Evolutionary conservation across 177 flowering plant species (phyloP), one percentile per base, ranked within the genome.

Genomic region (Vitis hybrid): DNA sequence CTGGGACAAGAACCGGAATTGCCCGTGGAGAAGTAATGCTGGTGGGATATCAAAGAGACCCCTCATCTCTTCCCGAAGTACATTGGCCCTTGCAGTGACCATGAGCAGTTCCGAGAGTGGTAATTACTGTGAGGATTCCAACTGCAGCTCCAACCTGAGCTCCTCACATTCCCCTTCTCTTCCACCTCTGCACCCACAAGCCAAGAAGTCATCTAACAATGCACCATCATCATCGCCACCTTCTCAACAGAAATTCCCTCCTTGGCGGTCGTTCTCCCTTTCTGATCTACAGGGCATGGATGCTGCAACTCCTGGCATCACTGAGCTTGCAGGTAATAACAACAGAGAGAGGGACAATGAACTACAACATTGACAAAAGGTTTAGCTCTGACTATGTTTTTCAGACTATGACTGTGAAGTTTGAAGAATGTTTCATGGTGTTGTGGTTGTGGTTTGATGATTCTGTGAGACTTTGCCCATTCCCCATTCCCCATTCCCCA

Each of bases 251-350:
- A 71, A 67, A 51, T 69, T 80, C 57, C 66, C 83, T 48, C 69
- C 87, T 3, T 82, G 82, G 80, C 71, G 95, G 52, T 89, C 92
- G 18, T 89, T 84, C 81, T 92, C 93, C 1, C 67, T 86, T 58
- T 72, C 87, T 17, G 93, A 90, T 78, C 66, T 92, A 49, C 93
- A 85, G 49, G 62, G 60, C 40, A 71, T 79, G 21, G 72, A 74
- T 63, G 74, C 65, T 49, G 40, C 63, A 21, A 64, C 70, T 54
- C 64, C 73, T 24, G 32, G 65, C 46, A 67, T 70, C 52, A 54
- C 70, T 54, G 66, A 35, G 30, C 65, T 65, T 40, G 67, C 49
- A 7, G 30, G 30, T 27, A 49, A 54, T 68, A 50, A 24, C 49
- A 52, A 52, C 56, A 60, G 60, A 66, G 64, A 66, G 12, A 40